Evolutionary conservation across 768 basidiomycete species (phyloP), one percentile per base, ranked within the genome.

Genomic region (Boletellus emodensis): DNA sequence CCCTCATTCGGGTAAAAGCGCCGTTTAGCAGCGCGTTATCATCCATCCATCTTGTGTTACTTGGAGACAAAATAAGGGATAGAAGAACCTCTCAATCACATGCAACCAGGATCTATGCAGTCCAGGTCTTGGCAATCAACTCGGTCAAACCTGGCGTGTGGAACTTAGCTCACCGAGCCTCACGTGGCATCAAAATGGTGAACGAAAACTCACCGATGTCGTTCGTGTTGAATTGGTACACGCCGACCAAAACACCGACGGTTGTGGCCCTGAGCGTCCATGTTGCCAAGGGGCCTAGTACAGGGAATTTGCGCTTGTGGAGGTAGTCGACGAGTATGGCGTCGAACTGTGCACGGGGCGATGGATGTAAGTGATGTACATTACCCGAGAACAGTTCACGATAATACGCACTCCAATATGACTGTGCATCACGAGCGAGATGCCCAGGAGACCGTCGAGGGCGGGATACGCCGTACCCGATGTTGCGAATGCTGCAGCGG

Each of bases 211-310:
- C 59, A 96, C 96, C 94, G 55, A 99, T 84, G 66, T 98, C 95
- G 65, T 95, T 93, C 38, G 96, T 97, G 75, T 98, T 97, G 77
- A 98, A 97, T 69, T 96, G 88, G 74, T 96, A 99, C 6, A 97
- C 80, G 14, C 96, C 95, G 40, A 92, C 83, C 45, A 94, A 77
- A 5, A 88, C 83, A 18, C 84, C 91, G 35, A 85, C 81, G 26
- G 96, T 97, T 6, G 83, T 73, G 6, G 80, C 69, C 41, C 93
- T 79, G 48, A 97, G 75, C 8, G 75, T 67, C 95, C 95, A 98
- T n/a, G 74, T 82, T 12, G 69, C 60, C 40, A 84, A 47, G 1
- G 75, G 81, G 11, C 90, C 94, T 51, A 93, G 45, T 39, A 83
- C 57, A n/a, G 93, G 91, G 77, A 88, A 96, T 71, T 99, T 98